Conservation (phyloP, 345 rosid species). For the Gossypium anomalum region DNA sequence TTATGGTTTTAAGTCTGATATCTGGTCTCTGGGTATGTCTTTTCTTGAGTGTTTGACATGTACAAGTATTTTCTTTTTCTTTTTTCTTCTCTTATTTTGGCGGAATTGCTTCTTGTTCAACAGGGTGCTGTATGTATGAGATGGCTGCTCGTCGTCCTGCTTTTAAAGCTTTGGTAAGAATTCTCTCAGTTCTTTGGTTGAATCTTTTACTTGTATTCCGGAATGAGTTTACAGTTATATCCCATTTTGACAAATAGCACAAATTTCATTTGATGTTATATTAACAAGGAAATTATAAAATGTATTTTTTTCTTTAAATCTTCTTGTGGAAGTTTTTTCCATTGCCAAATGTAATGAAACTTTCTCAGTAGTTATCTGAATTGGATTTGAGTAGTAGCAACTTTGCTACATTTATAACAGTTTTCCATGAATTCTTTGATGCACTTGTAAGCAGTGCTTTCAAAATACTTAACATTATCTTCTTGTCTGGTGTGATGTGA, state of each 20-base stretch:
- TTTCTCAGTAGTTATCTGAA: background rate
- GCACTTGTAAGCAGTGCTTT: background rate
- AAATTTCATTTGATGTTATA: background rate
- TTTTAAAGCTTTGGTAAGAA: conserved; percentile 95
- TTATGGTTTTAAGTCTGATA: conserved; percentile 96
- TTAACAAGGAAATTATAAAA: background rate
- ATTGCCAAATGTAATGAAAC: background rate
- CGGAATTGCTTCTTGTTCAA: conserved; percentile 32
- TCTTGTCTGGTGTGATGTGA: background rate
- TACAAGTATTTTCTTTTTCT: background rate
- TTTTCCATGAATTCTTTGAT: background rate
- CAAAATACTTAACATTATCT: background rate
- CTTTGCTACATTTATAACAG: background rate
- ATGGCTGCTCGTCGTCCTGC: conserved; percentile 99
- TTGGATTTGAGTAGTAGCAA: background rate
- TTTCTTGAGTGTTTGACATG: background rate
- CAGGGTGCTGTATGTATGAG: conserved; percentile 99
- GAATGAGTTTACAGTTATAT: background rate
- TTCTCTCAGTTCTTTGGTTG: conserved; percentile 16
- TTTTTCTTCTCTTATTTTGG: background rate
- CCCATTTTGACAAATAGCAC: background rate
- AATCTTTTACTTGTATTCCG: background rate
- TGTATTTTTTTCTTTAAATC: background rate
- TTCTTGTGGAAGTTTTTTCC: background rate
- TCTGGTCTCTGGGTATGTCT: conserved; percentile 90